A percentile compares a stretch with the other conserved stretches of the same genome.
phyloP scores from a whole-genome alignment of 2,329 filamentous ascomycete genomes.

The Diaporthe aspalathi region DNA sequence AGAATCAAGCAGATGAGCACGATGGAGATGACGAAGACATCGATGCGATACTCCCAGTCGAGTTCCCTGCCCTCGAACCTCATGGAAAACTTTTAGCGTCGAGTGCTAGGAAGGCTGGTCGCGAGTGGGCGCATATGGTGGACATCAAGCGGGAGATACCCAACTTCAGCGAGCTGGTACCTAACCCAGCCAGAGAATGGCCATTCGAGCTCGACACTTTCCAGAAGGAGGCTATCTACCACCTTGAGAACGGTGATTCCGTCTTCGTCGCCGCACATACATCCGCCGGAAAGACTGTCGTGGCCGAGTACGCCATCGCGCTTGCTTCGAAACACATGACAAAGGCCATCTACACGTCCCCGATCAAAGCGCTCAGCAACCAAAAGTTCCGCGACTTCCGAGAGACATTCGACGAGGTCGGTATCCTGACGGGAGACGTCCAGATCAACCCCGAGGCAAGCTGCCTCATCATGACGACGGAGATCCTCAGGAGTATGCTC shows the following conservation, averaged over 20 bases:
- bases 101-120: slow-evolving; percentile 77
- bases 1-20: slow-evolving; percentile 50
- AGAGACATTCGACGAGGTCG: slow-evolving; percentile 91
- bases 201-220: slow-evolving; percentile 98
- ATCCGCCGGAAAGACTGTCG: slow-evolving; percentile 97
- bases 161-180: slow-evolving; percentile 94
- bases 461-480: slow-evolving; percentile 99
- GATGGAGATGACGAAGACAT: slow-evolving; percentile 73
- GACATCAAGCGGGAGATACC: slow-evolving; percentile 92
- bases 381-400: slow-evolving; percentile 98
- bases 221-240: slow-evolving; percentile 98
- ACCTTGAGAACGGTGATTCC: slow-evolving; percentile 94
- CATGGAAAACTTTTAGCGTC: slow-evolving; percentile 80
- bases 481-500: slow-evolving; percentile 97
- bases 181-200: slow-evolving; percentile 96
- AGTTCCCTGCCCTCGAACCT: slow-evolving; percentile 92
- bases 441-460: slow-evolving; percentile 98
- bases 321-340: slow-evolving; percentile 99
- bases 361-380: slow-evolving; percentile 98
- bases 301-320: slow-evolving; percentile 97
- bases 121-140: slow-evolving; percentile 98
- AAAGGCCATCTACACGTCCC: slow-evolving; percentile 98
- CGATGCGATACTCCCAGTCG: slow-evolving; percentile 87
- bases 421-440: slow-evolving; percentile 96
- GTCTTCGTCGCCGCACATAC: slow-evolving; percentile 99